Evolutionary conservation across 371 early-diverging fungal genomes (phyloP), one percentile per base, ranked within the genome.

Genomic region (Rhizopus sp.): DNA sequence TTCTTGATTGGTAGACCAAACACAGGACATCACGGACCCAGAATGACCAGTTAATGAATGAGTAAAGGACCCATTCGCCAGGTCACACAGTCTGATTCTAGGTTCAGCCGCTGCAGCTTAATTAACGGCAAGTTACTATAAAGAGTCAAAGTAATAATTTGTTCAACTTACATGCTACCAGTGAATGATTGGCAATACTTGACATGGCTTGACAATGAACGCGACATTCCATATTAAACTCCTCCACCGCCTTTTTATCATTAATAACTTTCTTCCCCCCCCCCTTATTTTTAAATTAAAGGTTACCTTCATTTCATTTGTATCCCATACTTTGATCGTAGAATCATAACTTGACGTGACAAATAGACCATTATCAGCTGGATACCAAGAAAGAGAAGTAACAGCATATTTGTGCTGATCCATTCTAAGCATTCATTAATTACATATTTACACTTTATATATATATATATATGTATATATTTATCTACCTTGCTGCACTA

Each of bases 291-390:
- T 12, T 31, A 15, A 38, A 10, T 38, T 9, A 4, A 35, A 4
- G 52, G 35, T 42, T 77, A 81, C 87, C 64, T 81, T 69, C 84
- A 95, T 79, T 17, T 78, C 59, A 60, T 86, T 83, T 5, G 93
- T 89, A 57, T 95, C 97, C 94, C 94, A 95, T 7, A 93, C 84
- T 53, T 87, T 86, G 16, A 96, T 73, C 0, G 87, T 85, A 29
- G 78, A 69, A 68, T 95, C 96, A 58, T 86, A 87, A 0, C 95
- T 92, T 0, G 88, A 85, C 3, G 92, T 91, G 0, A 90, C 83
- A 64, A 96, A 91, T 77, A 94, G 80, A 45, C 95, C 93, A 5
- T 84, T 85, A 67, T 95, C 94, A 49, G 89, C 80, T 1, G 93
- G 92, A 57, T 90, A 94, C 95, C 95, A 95, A 2, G 74, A 66